Conservation (phyloP, 2,329 filamentous ascomycete genomes). For the Fusarium lyarnte region DNA sequence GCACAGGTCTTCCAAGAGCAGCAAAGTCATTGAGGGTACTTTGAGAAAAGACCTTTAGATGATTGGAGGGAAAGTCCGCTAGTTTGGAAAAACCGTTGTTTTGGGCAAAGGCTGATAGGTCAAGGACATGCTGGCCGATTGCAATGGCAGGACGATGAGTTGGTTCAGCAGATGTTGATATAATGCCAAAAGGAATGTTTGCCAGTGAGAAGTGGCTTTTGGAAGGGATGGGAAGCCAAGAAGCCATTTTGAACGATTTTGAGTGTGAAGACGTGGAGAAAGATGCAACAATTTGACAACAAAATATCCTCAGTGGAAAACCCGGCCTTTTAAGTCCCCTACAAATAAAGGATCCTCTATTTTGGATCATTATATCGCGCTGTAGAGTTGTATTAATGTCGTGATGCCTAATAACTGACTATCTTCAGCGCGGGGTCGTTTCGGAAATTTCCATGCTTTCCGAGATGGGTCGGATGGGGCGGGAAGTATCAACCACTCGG, state of each 20-base stretch:
- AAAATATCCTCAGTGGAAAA: neutral
- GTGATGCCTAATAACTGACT: neutral
- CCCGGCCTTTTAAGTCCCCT: neutral
- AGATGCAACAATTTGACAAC: neutral
- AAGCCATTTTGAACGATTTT: neutral
- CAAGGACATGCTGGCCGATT: constrained; percentile 76
- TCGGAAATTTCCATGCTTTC: neutral
- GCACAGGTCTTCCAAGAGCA: constrained; percentile 70
- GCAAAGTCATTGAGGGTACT: constrained; percentile 48
- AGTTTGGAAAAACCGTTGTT: constrained; percentile 51
- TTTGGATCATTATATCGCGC: neutral
- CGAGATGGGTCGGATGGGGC: neutral
- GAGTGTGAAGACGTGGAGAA: neutral
- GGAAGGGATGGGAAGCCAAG: constrained; percentile 5
- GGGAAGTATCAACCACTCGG: neutral
- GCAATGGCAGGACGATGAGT: constrained; percentile 73
- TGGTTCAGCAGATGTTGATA: constrained; percentile 67
- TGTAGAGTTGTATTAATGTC: neutral
- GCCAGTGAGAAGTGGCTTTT: constrained; percentile 60
- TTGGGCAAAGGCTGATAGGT: constrained; percentile 69
- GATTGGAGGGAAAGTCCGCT: constrained; percentile 39
- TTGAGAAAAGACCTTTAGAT: constrained; percentile 42
- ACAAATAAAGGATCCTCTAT: neutral
- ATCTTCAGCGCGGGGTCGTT: neutral
- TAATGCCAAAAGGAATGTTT: constrained; percentile 86